A percentile compares a stretch with the other conserved stretches of the same genome.
phyloP scores from a whole-genome alignment of 305 asterid species.

The Fraxinus ornus region DNA sequence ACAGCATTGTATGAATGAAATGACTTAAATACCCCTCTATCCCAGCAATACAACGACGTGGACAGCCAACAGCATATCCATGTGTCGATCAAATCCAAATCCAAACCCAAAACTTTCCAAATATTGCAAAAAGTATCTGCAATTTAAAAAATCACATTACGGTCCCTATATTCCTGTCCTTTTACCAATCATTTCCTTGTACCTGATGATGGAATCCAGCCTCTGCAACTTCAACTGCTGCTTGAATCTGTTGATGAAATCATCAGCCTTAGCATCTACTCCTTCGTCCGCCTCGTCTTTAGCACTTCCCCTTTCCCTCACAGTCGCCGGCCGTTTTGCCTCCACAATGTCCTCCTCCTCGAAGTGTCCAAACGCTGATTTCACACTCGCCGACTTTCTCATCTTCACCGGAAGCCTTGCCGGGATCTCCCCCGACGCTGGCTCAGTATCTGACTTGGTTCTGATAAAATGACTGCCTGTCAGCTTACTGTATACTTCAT shows the following conservation, averaged over 20 bases:
- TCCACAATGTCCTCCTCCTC: conserved; percentile 55
- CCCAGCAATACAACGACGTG: conserved; percentile 28
- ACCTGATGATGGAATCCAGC: conserved; percentile 65
- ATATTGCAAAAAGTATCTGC: conserved; percentile 37
- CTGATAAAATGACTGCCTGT: conserved; percentile 33
- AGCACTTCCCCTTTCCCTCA: conserved; percentile 44
- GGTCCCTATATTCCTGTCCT: conserved; percentile 41
- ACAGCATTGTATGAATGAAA: background rate
- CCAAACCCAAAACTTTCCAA: conserved; percentile 18
- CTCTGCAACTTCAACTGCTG: conserved; percentile 87
- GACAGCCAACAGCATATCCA: conserved; percentile 18
- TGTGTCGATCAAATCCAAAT: conserved; percentile 11
- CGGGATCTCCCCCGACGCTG: conserved; percentile 47
- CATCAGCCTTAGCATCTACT: conserved; percentile 82
- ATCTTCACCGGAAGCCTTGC: conserved; percentile 46
- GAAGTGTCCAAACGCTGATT: conserved; percentile 51
- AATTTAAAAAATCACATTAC: background rate
- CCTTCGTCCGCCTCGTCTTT: conserved; percentile 48
- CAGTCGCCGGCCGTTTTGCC: conserved; percentile 69
- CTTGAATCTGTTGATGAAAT: conserved; percentile 75
- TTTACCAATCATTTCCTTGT: conserved; percentile 62
- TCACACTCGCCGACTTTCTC: conserved; percentile 66
- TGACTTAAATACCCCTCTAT: conserved; percentile 43
- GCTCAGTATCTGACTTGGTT: conserved; percentile 56
- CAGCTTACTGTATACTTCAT: conserved; percentile 48